Conservation (phyloP, 108 stramenopile genomes). For the Skeletonema marinoi region DNA sequence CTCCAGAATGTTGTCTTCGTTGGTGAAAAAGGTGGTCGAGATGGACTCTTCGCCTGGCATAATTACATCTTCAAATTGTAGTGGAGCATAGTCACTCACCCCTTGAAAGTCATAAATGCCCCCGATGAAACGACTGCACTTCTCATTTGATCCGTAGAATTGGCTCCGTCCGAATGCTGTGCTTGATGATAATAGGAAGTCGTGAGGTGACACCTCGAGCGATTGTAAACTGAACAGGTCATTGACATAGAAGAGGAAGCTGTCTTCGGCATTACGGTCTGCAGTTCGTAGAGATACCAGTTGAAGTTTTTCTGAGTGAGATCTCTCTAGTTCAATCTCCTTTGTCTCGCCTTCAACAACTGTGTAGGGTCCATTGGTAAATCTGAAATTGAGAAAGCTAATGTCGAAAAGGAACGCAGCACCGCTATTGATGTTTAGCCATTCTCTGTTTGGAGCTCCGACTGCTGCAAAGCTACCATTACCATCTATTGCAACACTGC, state of each 20-base stretch:
- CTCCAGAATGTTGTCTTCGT: constrained; percentile 69
- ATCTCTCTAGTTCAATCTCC: constrained; percentile 14
- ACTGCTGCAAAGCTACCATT: constrained; percentile 44
- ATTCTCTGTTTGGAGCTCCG: constrained; percentile 78
- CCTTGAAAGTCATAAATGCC: constrained; percentile 70
- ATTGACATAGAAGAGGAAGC: constrained; percentile 36
- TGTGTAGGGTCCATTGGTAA: constrained; percentile 30
- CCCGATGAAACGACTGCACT: constrained; percentile 49
- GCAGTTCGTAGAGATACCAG: constrained; percentile 42
- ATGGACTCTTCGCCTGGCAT: constrained; percentile 31
- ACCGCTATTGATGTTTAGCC: constrained; percentile 60
- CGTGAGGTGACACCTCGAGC: constrained; percentile 7
- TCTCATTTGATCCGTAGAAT: constrained; percentile 60
- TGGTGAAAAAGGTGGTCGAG: constrained; percentile 33
- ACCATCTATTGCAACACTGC: constrained; percentile 50
- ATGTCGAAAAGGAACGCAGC: constrained; percentile 64
- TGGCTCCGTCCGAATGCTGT: constrained; percentile 42
- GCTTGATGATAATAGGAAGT: constrained; percentile 30
- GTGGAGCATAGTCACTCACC: constrained; percentile 59
- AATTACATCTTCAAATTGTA: constrained; percentile 32
- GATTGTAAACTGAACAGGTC: constrained; percentile 43
- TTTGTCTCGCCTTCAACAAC: constrained; percentile 63
- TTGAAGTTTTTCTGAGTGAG: constrained; percentile 6
- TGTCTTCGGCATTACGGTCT: constrained; percentile 50
- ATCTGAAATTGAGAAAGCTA: constrained; percentile 51